These are phyloP conservation scores for Boletus tomentosulus DNA, from an alignment of 768 basidiomycete genomes.

Conservation along the genomic window DNA sequence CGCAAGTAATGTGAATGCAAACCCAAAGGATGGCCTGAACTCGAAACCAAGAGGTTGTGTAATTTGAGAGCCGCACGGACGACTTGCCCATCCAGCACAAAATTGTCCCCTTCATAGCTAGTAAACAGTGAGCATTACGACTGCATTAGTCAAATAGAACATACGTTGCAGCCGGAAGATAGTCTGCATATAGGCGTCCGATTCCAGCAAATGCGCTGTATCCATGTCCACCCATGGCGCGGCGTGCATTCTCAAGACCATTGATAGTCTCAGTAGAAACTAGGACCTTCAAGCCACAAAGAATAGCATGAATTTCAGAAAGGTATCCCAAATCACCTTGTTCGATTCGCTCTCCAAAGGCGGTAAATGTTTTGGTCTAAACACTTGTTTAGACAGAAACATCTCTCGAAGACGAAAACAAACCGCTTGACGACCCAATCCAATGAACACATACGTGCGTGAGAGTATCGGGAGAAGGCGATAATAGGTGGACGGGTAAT, in stretches of 20 bases:
- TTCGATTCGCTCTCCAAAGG: conserved; percentile 46
- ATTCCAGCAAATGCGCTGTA: conserved; percentile 67
- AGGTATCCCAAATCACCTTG: conserved; percentile 57
- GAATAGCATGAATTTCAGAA: conserved; percentile 68
- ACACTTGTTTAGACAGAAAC: neutral
- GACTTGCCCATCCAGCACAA: conserved; percentile 70
- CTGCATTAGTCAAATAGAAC: conserved; percentile 16
- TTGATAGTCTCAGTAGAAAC: conserved; percentile 48
- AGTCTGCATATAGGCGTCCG: conserved; percentile 60
- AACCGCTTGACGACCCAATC: conserved; percentile 58
- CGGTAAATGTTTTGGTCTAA: conserved; percentile 48
- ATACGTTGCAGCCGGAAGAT: conserved; percentile 61
- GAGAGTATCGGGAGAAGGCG: conserved; percentile 69
- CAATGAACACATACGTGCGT: conserved; percentile 64
- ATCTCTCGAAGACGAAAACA: conserved; percentile 7
- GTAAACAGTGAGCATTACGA: neutral
- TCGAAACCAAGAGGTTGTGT: conserved; percentile 40
- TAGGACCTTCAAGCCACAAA: conserved; percentile 65
- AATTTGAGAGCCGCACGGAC: conserved; percentile 68
- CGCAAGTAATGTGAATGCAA: conserved; percentile 46
- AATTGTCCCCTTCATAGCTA: conserved; percentile 80
- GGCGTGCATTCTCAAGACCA: conserved; percentile 61
- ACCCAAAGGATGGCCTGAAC: conserved; percentile 7
- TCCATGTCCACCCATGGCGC: conserved; percentile 76
- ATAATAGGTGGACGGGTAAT: conserved; percentile 69